A percentile compares a stretch with the other conserved stretches of the same genome.
These are phyloP conservation scores for Pseudopithomyces chartarum DNA, from an alignment of 2,329 filamentous ascomycete species.

Conservation along the genomic window DNA sequence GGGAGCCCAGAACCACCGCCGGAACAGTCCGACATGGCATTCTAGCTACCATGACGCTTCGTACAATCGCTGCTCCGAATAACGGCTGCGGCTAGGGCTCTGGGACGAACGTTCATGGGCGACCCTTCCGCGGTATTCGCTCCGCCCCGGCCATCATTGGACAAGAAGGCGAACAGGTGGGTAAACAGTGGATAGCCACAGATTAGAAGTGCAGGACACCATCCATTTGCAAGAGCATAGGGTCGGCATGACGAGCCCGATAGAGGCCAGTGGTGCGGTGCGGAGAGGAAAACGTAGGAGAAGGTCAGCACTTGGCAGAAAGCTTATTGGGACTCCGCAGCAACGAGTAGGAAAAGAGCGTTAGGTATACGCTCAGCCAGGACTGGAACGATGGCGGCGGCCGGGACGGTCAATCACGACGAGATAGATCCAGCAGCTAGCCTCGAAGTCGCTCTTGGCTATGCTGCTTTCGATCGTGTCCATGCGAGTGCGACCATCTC, in stretches of 20 bases:
- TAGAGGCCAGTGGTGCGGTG: neutral
- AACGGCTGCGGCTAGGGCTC: neutral
- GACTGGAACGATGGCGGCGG: neutral
- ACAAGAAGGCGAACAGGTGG: neutral
- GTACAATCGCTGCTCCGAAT: neutral
- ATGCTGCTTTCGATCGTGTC: neutral
- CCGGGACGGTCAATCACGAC: neutral
- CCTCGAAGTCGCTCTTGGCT: neutral
- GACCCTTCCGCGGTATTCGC: neutral
- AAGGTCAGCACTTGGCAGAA: slow-evolving; percentile 1
- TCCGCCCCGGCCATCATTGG: neutral
- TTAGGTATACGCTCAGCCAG: neutral
- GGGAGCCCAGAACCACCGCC: neutral
- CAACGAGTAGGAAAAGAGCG: neutral
- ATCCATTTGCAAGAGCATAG: neutral
- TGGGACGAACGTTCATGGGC: neutral
- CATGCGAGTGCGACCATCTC: neutral
- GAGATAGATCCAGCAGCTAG: neutral
- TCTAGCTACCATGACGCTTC: neutral
- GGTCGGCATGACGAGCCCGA: neutral
- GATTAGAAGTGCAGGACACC: neutral
- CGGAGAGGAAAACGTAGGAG: neutral
- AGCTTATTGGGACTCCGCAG: neutral
- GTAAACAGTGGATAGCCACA: neutral
- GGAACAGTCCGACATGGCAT: neutral